These are phyloP conservation scores for Trypanosoma rangeli DNA, from an alignment of 208 protist species.

Conservation along the genomic window DNA sequence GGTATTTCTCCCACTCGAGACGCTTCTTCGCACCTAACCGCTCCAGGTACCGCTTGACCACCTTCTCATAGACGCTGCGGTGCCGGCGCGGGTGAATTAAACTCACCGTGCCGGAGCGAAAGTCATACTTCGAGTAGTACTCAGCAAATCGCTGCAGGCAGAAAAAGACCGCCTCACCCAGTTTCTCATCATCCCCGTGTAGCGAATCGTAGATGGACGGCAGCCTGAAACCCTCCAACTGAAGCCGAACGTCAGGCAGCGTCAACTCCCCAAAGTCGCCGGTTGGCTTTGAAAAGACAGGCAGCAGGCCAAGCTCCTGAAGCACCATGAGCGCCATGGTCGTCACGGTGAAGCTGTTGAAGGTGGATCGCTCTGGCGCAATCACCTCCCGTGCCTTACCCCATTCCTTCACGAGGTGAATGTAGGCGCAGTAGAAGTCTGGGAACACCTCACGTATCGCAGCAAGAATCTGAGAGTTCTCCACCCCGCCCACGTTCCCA, in stretches of 20 bases:
- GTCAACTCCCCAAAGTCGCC: conserved; percentile 79
- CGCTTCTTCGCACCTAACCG: conserved; percentile 47
- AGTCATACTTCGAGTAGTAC: conserved; percentile 90
- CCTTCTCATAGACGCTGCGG: conserved; percentile 62
- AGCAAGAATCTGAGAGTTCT: conserved; percentile 83
- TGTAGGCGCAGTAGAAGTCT: conserved; percentile 85
- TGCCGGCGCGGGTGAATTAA: conserved; percentile 83
- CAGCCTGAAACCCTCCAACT: conserved; percentile 50
- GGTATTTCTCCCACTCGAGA: conserved; percentile 57
- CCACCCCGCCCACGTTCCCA: conserved; percentile 84
- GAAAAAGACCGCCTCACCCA: conserved; percentile 87
- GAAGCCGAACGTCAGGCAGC: conserved; percentile 45
- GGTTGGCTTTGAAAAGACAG: conserved; percentile 63
- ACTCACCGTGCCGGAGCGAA: conserved; percentile 74
- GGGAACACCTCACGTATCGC: conserved; percentile 69
- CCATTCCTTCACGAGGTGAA: conserved; percentile 89
- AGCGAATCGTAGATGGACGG: conserved; percentile 78
- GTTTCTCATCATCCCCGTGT: conserved; percentile 72
- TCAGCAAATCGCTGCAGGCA: conserved; percentile 79
- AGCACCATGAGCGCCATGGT: conserved; percentile 91
- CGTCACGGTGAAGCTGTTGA: conserved; percentile 91
- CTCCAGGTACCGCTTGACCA: conserved; percentile 60
- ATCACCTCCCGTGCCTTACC: conserved; percentile 82
- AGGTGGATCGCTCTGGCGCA: conserved; percentile 72
- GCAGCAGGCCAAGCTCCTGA: conserved; percentile 86